A percentile compares a stretch with the other conserved stretches of the same genome.
These are phyloP conservation scores for Fusarium sp. DNA, from an alignment of 2,329 filamentous ascomycete species.

Conservation along the genomic window DNA sequence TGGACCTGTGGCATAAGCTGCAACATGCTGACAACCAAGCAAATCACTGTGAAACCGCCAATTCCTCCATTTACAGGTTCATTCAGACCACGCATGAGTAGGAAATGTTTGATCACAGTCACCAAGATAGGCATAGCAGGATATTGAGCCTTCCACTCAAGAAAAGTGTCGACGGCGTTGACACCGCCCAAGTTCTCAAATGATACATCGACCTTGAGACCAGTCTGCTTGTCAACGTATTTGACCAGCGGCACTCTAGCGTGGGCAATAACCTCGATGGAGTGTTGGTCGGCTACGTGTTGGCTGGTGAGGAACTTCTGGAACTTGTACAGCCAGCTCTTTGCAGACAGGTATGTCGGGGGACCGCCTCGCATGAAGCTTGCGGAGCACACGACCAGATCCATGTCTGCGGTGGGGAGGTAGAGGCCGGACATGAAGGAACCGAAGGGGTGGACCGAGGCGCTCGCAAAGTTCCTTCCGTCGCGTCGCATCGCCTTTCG, in stretches of 20 bases:
- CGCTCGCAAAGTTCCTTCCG: constrained; percentile 61
- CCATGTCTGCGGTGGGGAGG: constrained; percentile 84
- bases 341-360: constrained; percentile 58
- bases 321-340: constrained; percentile 69
- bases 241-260: constrained; percentile 95
- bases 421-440: constrained; percentile 88
- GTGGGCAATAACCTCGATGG: constrained; percentile 73
- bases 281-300: constrained; percentile 64
- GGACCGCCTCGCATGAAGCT: constrained; percentile 64
- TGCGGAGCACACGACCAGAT: constrained; percentile 79
- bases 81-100: constrained; percentile 88
- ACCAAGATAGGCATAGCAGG: constrained; percentile 89
- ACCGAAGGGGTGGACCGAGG: constrained; percentile 81
- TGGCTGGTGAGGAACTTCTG: constrained; percentile 64
- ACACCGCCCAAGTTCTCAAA: constrained; percentile 92
- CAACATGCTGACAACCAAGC: constrained; percentile 88
- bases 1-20: constrained; percentile 80
- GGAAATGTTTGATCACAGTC: constrained; percentile 89
- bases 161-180: constrained; percentile 81
- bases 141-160: constrained; percentile 79
- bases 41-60: constrained; percentile 93
- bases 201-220: constrained; percentile 88
- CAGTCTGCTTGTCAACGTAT: constrained; percentile 80
- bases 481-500: constrained; percentile 64
- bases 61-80: constrained; percentile 92